These are phyloP conservation scores for Physcia stellaris DNA, from an alignment of 495 filamentous ascomycete genomes.

Conservation along the genomic window DNA sequence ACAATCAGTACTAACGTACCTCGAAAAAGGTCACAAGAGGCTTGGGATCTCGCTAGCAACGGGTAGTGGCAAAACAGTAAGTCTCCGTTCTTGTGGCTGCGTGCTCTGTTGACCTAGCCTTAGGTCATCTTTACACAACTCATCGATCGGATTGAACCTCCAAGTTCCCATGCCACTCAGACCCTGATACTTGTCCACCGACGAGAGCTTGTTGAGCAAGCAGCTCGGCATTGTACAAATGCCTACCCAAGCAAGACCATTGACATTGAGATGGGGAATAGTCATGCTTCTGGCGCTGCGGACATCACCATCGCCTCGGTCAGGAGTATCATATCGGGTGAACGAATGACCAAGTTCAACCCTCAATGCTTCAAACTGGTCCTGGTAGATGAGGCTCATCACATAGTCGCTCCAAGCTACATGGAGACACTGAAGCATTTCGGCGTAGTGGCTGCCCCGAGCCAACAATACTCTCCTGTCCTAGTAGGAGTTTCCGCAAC, in stretches of 20 bases:
- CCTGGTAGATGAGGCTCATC: conserved; percentile 95
- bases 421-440: conserved; percentile 61
- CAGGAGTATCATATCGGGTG: conserved; percentile 58
- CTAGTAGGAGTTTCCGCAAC: conserved; percentile 92
- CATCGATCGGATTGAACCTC: conserved; percentile 59
- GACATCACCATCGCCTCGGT: conserved; percentile 95
- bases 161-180: conserved; percentile 45
- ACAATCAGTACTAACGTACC: conserved; percentile 59
- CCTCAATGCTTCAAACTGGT: conserved; percentile 73
- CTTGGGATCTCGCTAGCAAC: conserved; percentile 86
- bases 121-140: conserved; percentile 94
- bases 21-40: conserved; percentile 62
- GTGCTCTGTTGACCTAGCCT: neutral
- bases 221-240: conserved; percentile 62
- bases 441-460: conserved; percentile 40
- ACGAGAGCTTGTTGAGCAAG: conserved; percentile 91
- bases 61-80: conserved; percentile 82
- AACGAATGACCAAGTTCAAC: conserved; percentile 70
- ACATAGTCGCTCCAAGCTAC: conserved; percentile 79
- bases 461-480: conserved; percentile 39
- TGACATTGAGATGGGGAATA: conserved; percentile 81
- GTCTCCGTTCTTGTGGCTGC: conserved; percentile 5
- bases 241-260: conserved; percentile 68
- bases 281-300: conserved; percentile 57
- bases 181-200: conserved; percentile 89